Evolutionary conservation across 129 eudicot species (phyloP), one percentile per base, ranked within the genome.

Genomic region (Arctium minus): DNA sequence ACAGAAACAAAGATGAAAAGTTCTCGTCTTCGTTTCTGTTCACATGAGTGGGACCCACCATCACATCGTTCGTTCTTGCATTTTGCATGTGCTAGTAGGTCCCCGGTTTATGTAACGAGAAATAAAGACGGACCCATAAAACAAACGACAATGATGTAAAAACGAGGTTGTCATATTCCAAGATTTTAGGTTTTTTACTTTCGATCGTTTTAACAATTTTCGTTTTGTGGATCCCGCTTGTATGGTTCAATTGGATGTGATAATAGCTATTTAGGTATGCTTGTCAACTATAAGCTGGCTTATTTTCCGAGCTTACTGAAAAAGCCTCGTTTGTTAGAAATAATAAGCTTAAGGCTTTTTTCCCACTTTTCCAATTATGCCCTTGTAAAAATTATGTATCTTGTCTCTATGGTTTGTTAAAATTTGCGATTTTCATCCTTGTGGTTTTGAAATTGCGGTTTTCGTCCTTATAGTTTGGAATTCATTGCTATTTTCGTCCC

Each of bases 51-150:
- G 62, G 80, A 31, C 80, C 75, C 70, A 65, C 5, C 56, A 13
- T 70, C 72, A 33, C 22, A 10, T 50, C 7, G 42, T 42, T 76
- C 31, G 2, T 80, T 67, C 12, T 67, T 67, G 12, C 33, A 35
- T 35, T 80, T 32, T 22, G 12, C 69, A 78, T 46, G 65, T 79
- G 76, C 62, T 42, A 30, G 79, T 39, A 46, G 80, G 80, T 53
- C 70, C 80, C 72, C 22, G 33, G 8, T 77, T 15, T 56, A 13
- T 18, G 53, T 77, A 56, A 37, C 31, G 18, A 35, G 53, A 60
- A 35, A 77, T 64, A 62, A 80, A 18, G 44, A 70, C 36, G 5
- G 11, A 8, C 33, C 31, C 71, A 67, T 67, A 67, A 67, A 67
- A 29, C 35, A 5, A 22, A 27, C 11, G 71, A 22, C 13, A 18